phyloP scores from a whole-genome alignment of 306 rosid genomes.

The Vigna reflexopilosa region DNA sequence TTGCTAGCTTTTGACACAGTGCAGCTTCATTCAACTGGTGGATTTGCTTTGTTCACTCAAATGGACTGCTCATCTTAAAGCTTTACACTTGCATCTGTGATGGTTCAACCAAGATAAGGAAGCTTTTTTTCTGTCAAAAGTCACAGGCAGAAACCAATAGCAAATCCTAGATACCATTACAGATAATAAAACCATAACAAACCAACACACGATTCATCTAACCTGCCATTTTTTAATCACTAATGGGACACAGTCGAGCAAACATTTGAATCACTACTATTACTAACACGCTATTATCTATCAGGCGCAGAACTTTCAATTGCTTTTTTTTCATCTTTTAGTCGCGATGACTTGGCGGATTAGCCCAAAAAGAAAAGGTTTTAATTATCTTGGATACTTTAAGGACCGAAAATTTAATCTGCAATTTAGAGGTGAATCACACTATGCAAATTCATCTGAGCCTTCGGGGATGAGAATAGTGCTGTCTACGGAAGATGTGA shows the following conservation, averaged over 20 bases:
- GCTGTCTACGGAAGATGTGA: constrained; percentile 43
- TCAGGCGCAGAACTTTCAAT: constrained; percentile 31
- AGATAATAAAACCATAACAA: constrained; percentile 32
- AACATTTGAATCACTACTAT: constrained; percentile 37
- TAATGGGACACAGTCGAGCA: constrained; percentile 24
- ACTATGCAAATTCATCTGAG: constrained; percentile 36
- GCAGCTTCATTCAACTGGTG: constrained; percentile 52
- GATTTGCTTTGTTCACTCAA: constrained; percentile 51
- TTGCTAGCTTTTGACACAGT: constrained; percentile 51
- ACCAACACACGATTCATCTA: constrained; percentile 37
- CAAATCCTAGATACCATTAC: constrained; percentile 42
- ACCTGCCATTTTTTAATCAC: constrained; percentile 28
- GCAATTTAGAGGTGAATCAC: constrained; percentile 39
- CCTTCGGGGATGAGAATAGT: constrained; percentile 12
- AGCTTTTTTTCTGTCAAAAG: constrained; percentile 58
- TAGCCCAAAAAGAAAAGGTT: constrained; percentile 4
- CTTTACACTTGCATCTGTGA: constrained; percentile 40
- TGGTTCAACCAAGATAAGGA: constrained; percentile 56
- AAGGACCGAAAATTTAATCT: constrained; percentile 20
- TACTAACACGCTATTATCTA: constrained; percentile 17
- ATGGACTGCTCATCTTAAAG: constrained; percentile 53
- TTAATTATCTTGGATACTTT: constrained; percentile 26
- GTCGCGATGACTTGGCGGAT: constrained; percentile 35
- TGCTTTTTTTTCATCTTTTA: constrained; percentile 22
- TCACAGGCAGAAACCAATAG: constrained; percentile 44